Conservation (phyloP, 306 rosid species). For the Castanea crenata region DNA sequence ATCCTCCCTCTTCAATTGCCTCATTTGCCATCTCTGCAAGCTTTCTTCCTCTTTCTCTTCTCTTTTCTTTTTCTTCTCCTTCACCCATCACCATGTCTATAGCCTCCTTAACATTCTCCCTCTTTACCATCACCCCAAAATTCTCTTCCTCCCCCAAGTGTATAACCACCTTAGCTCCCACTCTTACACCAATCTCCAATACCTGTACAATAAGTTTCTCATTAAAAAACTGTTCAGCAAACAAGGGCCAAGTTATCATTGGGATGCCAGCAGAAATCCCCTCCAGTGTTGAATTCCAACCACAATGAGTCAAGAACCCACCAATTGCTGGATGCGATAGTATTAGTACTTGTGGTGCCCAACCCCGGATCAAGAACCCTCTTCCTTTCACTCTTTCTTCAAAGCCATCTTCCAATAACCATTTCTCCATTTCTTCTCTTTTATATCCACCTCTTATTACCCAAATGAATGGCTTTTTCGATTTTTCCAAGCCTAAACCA, state of each 20-base stretch:
- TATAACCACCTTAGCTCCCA: slow-evolving; percentile 41
- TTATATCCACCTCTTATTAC: slow-evolving; percentile 41
- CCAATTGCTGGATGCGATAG: slow-evolving; percentile 48
- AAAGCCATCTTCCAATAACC: slow-evolving; percentile 37
- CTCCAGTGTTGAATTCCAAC: slow-evolving; percentile 70
- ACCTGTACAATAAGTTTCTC: slow-evolving; percentile 9
- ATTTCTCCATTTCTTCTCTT: slow-evolving; percentile 34
- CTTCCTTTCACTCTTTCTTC: slow-evolving; percentile 49
- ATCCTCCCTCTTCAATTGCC: slow-evolving; percentile 57
- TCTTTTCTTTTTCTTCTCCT: slow-evolving; percentile 33
- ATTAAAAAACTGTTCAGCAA: slow-evolving; percentile 45
- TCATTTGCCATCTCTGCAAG: slow-evolving; percentile 38
- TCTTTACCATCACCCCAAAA: slow-evolving; percentile 38
- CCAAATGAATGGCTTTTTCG: slow-evolving; percentile 64
- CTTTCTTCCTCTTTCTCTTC: slow-evolving; percentile 32
- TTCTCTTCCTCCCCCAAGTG: slow-evolving; percentile 44
- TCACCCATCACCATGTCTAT: slow-evolving; percentile 39
- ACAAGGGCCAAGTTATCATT: slow-evolving; percentile 62
- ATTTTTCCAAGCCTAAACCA: slow-evolving; percentile 55
- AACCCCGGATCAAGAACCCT: slow-evolving; percentile 52
- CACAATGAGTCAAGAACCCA: slow-evolving; percentile 63
- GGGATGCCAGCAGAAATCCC: slow-evolving; percentile 55
- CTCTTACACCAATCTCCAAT: slow-evolving; percentile 26
- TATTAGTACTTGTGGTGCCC: slow-evolving; percentile 72
- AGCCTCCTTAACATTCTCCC: slow-evolving; percentile 34